Evolutionary conservation across 2,329 filamentous ascomycete genomes (phyloP).

Genomic region (Colletotrichum neosansevieriae): DNA sequence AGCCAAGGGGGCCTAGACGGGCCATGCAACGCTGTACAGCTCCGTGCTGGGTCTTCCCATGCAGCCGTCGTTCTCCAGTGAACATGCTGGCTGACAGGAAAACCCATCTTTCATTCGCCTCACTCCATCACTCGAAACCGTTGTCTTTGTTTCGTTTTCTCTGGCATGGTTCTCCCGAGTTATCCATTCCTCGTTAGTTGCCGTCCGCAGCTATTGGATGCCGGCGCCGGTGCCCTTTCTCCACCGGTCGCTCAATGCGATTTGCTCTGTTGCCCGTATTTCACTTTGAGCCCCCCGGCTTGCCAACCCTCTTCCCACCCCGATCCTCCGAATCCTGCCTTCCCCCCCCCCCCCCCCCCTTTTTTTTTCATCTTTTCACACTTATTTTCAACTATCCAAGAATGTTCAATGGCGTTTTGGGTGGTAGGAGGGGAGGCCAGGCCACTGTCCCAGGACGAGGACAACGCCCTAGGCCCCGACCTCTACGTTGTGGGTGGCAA

Average conservation of each 20-base stretch:
- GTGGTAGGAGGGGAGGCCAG: constrained; percentile 39
- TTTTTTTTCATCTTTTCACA: constrained; percentile 17
- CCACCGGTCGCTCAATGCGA: constrained; percentile 32
- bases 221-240: constrained; percentile 32
- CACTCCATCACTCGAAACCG: constrained; percentile 32
- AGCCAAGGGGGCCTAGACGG: constrained; percentile 34
- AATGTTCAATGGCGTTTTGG: constrained; percentile 50
- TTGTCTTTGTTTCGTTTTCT: constrained; percentile 37
- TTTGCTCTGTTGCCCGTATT: constrained; percentile 37
- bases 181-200: constrained; percentile 36
- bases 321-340: constrained; percentile 16
- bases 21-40: constrained; percentile 33
- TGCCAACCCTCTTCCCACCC: constrained; percentile 7
- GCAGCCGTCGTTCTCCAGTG: constrained; percentile 20
- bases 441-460: constrained; percentile 28
- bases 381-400: constrained; percentile 41
- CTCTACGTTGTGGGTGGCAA: constrained; percentile 53
- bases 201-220: constrained; percentile 27
- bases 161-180: constrained; percentile 33
- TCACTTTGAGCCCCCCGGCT: constrained; percentile 34
- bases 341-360: no score
- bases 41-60: constrained; percentile 36
- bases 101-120: constrained; percentile 22
- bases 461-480: constrained; percentile 23
- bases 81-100: constrained; percentile 19